phyloP scores from a whole-genome alignment of 345 rosid species.

The Gossypium mustelinum region DNA sequence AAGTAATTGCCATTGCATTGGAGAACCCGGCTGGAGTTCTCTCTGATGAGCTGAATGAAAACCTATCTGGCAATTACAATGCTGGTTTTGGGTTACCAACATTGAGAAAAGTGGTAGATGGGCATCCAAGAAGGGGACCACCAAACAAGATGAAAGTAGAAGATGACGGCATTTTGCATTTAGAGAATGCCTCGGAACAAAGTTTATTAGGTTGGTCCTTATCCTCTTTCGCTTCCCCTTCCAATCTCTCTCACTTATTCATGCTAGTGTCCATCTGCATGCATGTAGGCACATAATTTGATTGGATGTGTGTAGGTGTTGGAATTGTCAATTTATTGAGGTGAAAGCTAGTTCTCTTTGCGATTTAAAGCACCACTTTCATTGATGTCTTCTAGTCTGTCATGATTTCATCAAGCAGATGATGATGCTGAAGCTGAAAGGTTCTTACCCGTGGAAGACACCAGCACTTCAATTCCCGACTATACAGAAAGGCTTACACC shows the following conservation, averaged over 20 bases:
- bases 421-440: conserved; percentile 33
- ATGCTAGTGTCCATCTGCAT: conserved; percentile 1
- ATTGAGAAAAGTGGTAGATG: conserved; percentile 46
- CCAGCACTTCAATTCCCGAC: conserved; percentile 33
- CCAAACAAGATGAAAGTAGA: conserved; percentile 30
- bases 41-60: conserved; percentile 62
- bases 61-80: conserved; percentile 57
- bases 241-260: conserved; percentile 8
- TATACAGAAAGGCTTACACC: conserved; percentile 24
- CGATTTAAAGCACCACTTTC: background rate
- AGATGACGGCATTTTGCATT: conserved; percentile 19
- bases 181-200: conserved; percentile 25
- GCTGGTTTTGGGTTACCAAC: conserved; percentile 53
- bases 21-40: conserved; percentile 78
- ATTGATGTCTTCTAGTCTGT: background rate
- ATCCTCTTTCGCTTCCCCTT: conserved; percentile 16
- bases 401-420: conserved; percentile 31
- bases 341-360: conserved; percentile 5
- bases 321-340: background rate
- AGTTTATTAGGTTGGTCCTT: conserved; percentile 38
- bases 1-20: conserved; percentile 73
- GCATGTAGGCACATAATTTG: background rate
- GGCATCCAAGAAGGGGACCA: conserved; percentile 35
- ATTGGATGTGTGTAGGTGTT: background rate
- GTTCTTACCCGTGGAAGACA: conserved; percentile 44